Evolutionary conservation across 192 early-diverging fungal genomes (phyloP).

Genomic region (Cetraspora pellucida): DNA sequence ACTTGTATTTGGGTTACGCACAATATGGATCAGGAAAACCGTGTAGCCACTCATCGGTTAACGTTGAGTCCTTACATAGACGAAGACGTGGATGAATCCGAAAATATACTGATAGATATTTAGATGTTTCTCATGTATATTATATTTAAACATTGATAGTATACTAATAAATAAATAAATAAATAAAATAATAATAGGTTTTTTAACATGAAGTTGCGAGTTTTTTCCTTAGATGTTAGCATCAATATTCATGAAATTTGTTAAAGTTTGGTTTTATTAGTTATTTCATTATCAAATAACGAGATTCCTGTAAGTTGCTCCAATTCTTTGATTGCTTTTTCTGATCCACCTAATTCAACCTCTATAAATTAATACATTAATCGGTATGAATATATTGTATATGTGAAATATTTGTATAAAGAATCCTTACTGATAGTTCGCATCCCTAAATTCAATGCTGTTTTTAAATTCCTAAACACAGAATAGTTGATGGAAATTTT

Average conservation of each 20-base stretch:
- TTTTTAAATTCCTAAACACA: slow-evolving; percentile 57
- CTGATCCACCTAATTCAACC: slow-evolving; percentile 54
- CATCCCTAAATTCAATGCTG: slow-evolving; percentile 74
- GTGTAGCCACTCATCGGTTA: slow-evolving; percentile 47
- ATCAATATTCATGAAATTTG: neutral
- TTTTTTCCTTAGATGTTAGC: neutral
- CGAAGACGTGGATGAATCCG: neutral
- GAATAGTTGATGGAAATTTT: neutral
- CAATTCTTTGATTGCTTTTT: slow-evolving; percentile 55
- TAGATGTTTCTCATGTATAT: neutral
- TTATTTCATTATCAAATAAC: slow-evolving; percentile 7
- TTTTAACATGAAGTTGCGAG: no score
- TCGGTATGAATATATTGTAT: neutral
- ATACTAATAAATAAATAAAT: no score
- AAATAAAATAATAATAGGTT: no score
- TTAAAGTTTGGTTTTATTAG: neutral
- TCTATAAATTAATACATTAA: slow-evolving; percentile 30
- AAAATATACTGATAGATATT: neutral
- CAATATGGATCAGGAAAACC: slow-evolving; percentile 63
- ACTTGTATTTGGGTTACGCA: slow-evolving; percentile 87
- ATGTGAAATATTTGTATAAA: neutral
- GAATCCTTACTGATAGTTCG: slow-evolving; percentile 60
- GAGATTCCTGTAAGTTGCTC: slow-evolving; percentile 41
- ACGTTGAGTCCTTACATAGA: neutral
- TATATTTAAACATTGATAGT: no score